Evolutionary conservation across 2,329 filamentous ascomycete genomes (phyloP), one percentile per base, ranked within the genome.

Genomic region (Meredithiella fracta): DNA sequence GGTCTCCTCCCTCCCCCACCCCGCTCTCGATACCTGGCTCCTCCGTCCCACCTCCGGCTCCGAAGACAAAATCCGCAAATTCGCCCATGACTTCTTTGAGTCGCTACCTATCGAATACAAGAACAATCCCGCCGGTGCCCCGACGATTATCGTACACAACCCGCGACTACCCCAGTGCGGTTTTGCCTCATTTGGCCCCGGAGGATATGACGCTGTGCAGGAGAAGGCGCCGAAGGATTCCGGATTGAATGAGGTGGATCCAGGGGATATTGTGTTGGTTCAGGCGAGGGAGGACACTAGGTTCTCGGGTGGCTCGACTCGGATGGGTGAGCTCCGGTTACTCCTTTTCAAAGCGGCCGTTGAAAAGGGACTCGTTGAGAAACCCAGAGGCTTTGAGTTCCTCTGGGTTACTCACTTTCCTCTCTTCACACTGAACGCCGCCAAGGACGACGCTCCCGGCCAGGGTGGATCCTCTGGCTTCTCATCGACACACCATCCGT

Each of bases 391-490:
- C 57, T 89, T 78, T 70, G 73, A 73, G 58, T 91, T 90, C 67
- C 75, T 85, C 56, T 98, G 92, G 92, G 78, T 98, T 11, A 84
- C 78, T 0, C 81, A 91, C 59, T 98, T 98, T 65, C 92, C 92
- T 11, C 80, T 98, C 63, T 98, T 98, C 70, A 89, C 88, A 1
- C 86, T 83, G 0, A 34, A 34, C 29, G 68, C 69, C 7, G 70
- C 76, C 53, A 72, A 76, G 11, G 54, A 57, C 34, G 40, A 47
- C 26, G 70, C 85, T 50, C 85, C 86, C 0, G 88, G 88, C 1
- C 90, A 97, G 69, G 88, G 86, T 54, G 89, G 89, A 17, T 68
- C 73, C 1, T 80, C 89, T 0, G 89, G 90, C 3, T 81, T 97
- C 63, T 80, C 83, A 8, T 83, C 91, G 0, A 95, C 90, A 0